Evolutionary conservation across 768 basidiomycete genomes (phyloP).

Genomic region (Termitomyces sp.): DNA sequence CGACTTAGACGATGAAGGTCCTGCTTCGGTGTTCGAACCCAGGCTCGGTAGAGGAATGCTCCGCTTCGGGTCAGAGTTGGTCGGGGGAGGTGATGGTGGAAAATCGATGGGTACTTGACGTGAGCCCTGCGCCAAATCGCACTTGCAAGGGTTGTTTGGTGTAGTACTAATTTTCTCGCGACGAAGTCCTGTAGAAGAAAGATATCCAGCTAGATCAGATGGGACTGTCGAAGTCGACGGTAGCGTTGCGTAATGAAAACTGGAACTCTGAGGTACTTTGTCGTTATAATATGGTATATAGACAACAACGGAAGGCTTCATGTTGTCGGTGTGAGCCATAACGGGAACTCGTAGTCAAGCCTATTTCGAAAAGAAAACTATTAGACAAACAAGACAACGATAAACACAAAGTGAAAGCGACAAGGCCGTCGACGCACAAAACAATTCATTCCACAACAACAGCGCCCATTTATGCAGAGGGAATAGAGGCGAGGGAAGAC

Average conservation of each 20-base stretch:
- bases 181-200: constrained; percentile 10
- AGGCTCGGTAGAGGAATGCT: constrained; percentile 22
- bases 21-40: constrained; percentile 1
- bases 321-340: constrained; percentile 11
- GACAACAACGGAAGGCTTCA: constrained; percentile 8
- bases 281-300: constrained; percentile 2
- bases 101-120: neutral
- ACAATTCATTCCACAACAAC: constrained; percentile 12
- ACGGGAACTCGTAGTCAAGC: constrained; percentile 5
- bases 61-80: constrained; percentile 22
- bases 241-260: neutral
- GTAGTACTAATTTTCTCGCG: neutral
- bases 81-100: constrained; percentile 24
- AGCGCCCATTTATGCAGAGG: constrained; percentile 8
- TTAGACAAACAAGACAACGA: constrained; percentile 10
- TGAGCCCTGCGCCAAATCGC: neutral
- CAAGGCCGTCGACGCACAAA: constrained; percentile 12
- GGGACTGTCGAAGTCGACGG: constrained; percentile 7
- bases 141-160: neutral
- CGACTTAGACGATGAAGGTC: neutral
- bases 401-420: neutral
- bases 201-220: constrained; percentile 12
- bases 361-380: constrained; percentile 8
- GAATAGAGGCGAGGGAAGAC: constrained; percentile 1
- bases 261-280: neutral